phyloP scores from a whole-genome alignment of 768 basidiomycete genomes.

The Sarcomyxa edulis region DNA sequence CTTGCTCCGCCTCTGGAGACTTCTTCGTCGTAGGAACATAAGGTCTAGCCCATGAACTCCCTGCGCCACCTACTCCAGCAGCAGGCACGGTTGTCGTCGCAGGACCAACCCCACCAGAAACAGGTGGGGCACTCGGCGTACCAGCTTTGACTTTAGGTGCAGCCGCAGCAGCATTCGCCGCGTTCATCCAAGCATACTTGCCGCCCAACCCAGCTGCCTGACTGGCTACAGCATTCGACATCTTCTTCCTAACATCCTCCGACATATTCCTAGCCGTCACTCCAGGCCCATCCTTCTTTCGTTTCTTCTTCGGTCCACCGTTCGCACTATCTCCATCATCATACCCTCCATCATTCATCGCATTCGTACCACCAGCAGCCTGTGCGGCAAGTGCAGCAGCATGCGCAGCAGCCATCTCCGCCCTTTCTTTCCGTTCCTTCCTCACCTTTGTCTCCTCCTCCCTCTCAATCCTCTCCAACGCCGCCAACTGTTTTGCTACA shows the following conservation, averaged over 20 bases:
- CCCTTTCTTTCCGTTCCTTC: constrained; percentile 73
- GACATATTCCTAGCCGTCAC: constrained; percentile 87
- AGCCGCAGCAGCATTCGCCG: constrained; percentile 44
- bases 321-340: constrained; percentile 36
- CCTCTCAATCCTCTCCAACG: constrained; percentile 72
- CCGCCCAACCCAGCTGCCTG: constrained; percentile 83
- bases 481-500: constrained; percentile 70
- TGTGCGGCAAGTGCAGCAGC: constrained; percentile 60
- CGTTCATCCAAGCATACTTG: constrained; percentile 87
- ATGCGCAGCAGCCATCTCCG: constrained; percentile 67
- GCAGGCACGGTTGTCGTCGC: constrained; percentile 25
- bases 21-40: constrained; percentile 55
- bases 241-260: constrained; percentile 87
- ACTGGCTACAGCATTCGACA: constrained; percentile 85
- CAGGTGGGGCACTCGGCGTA: constrained; percentile 23
- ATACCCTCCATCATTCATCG: constrained; percentile 17
- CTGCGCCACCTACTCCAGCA: constrained; percentile 18
- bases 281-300: constrained; percentile 80
- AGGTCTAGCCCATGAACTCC: constrained; percentile 53
- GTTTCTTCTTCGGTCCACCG: constrained; percentile 66
- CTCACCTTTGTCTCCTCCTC: constrained; percentile 79
- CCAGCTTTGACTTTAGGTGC: constrained; percentile 32
- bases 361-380: constrained; percentile 30
- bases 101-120: constrained; percentile 22
- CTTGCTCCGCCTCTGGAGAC: constrained; percentile 19